These are phyloP conservation scores for Plasmodium adleri DNA, from an alignment of 169 alveolate genomes.

Conservation along the genomic window DNA sequence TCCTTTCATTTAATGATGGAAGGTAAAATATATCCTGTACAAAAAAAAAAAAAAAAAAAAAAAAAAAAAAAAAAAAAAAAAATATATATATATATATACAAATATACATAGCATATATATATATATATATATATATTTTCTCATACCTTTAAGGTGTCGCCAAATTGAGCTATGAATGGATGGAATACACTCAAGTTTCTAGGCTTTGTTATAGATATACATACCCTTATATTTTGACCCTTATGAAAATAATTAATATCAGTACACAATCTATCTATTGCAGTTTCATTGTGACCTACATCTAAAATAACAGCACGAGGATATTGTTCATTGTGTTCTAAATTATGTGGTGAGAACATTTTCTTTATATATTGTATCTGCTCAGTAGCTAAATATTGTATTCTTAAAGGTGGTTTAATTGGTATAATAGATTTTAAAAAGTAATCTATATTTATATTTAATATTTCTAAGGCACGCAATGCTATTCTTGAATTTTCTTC, in stretches of 20 bases:
- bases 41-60: not conserved
- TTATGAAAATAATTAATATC: conserved; percentile 74
- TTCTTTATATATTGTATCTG: conserved; percentile 37
- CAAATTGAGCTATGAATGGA: conserved; percentile 59
- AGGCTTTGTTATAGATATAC: conserved; percentile 62
- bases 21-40: conserved; percentile 51
- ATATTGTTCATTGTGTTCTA: not conserved
- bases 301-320: conserved; percentile 87
- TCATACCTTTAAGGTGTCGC: conserved; percentile 25
- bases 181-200: conserved; percentile 27
- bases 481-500: conserved; percentile 83
- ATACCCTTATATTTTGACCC: conserved; percentile 29
- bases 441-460: conserved; percentile 35
- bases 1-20: conserved; percentile 38
- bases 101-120: not conserved
- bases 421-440: conserved; percentile 56
- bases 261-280: conserved; percentile 86
- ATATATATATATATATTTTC: not conserved
- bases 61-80: not conserved
- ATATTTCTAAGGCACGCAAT: conserved; percentile 50
- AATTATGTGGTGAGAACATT: not conserved
- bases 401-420: conserved; percentile 77
- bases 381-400: conserved; percentile 82
- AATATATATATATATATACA: not conserved
- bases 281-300: conserved; percentile 91